Conservation (phyloP, 2,329 filamentous ascomycete species). For the Pseudocercospora pini-densiflorae region DNA sequence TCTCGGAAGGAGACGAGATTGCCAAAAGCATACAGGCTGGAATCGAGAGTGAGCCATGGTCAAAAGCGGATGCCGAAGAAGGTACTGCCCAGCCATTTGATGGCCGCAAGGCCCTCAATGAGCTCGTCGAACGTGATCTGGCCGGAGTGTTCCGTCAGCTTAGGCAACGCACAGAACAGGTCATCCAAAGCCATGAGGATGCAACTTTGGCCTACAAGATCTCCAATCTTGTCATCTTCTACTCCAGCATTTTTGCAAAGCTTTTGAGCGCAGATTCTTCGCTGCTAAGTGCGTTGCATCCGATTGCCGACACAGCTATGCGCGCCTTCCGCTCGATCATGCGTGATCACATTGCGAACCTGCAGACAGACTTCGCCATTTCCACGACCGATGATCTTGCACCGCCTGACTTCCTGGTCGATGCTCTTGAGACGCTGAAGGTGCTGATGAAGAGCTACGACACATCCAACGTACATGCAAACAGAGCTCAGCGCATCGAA, state of each 20-base stretch:
- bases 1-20: conserved; percentile 87
- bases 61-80: conserved; percentile 57
- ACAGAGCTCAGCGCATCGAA: conserved; percentile 59
- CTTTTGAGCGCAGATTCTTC: conserved; percentile 72
- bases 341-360: conserved; percentile 75
- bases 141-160: conserved; percentile 80
- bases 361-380: conserved; percentile 73
- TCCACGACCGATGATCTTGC: conserved; percentile 72
- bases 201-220: conserved; percentile 87
- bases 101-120: conserved; percentile 77
- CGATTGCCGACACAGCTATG: conserved; percentile 75
- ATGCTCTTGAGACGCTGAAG: conserved; percentile 77
- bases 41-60: conserved; percentile 82
- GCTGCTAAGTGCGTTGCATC: conserved; percentile 70
- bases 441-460: conserved; percentile 86
- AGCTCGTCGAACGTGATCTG: conserved; percentile 85
- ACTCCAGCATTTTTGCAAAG: conserved; percentile 81
- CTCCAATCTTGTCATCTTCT: conserved; percentile 87
- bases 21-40: conserved; percentile 80
- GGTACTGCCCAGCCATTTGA: conserved; percentile 66
- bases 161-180: conserved; percentile 87
- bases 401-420: conserved; percentile 78
- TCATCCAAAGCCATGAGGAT: conserved; percentile 91
- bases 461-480: conserved; percentile 68
- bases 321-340: conserved; percentile 82